These are phyloP conservation scores for Vinca minor DNA, from an alignment of 257 asterid species.

Conservation along the genomic window DNA sequence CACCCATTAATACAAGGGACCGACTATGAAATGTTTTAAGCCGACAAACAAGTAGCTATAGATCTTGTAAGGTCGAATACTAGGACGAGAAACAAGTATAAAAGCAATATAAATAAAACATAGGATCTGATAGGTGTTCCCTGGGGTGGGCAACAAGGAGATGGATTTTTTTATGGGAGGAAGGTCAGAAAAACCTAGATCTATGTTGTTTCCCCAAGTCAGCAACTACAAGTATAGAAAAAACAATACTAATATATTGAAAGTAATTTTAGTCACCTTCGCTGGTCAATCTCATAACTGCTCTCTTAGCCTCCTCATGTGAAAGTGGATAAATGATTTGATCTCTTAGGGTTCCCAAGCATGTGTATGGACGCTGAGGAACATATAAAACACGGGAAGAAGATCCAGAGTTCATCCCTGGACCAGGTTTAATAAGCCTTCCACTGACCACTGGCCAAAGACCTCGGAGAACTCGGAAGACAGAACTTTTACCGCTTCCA, in stretches of 20 bases:
- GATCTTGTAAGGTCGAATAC: not conserved
- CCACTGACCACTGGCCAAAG: slow-evolving; percentile 96
- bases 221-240: slow-evolving; percentile 1
- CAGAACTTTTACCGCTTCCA: slow-evolving; percentile 98
- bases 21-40: not conserved
- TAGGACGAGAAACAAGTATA: not conserved
- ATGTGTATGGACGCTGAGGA: slow-evolving; percentile 92
- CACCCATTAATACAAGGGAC: not conserved
- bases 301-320: slow-evolving; percentile 66
- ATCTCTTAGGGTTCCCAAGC: slow-evolving; percentile 98
- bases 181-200: not conserved
- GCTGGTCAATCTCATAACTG: slow-evolving; percentile 27
- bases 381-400: slow-evolving; percentile 68
- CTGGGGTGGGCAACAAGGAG: not conserved
- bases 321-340: slow-evolving; percentile 95
- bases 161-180: not conserved
- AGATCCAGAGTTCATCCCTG: slow-evolving; percentile 37
- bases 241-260: not conserved
- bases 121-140: not conserved
- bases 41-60: not conserved
- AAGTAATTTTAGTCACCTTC: slow-evolving; percentile 38
- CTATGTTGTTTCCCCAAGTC: not conserved
- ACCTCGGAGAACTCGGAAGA: slow-evolving; percentile 93
- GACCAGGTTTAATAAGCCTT: slow-evolving; percentile 56
- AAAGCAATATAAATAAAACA: not conserved